Evolutionary conservation across 2,329 filamentous ascomycete species (phyloP), one percentile per base, ranked within the genome.

Genomic region (Calonectria pseudoturangicola): DNA sequence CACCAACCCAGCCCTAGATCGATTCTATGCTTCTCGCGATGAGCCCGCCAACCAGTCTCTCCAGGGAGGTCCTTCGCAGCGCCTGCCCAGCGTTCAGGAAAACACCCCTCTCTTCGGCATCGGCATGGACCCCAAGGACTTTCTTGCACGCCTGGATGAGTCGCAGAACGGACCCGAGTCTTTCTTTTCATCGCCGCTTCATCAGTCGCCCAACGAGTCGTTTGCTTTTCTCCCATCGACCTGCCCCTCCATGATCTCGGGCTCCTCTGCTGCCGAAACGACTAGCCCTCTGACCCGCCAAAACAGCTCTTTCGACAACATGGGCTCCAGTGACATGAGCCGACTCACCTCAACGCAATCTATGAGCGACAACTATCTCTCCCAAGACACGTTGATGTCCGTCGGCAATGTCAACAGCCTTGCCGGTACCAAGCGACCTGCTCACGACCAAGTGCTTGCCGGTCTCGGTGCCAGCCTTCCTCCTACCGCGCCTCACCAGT

Each of bases 181-280:
- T 4, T 80, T 78, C n/a, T 67, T 81, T 3, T 72, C 77, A 36
- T 76, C 79, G 54, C 79, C 75, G 12, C 64, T 77, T 25, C 78
- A 79, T 62, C 63, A 79, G 39, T 76, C 77, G 3, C 73, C 79
- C 1, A 67, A 76, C 54, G 77, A 81, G 45, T 71, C 72, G 13
- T 76, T 74, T 68, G 76, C 74, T 45, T 81, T 81, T 45, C 79
- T 80, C 4, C 79, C 82, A 1, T 86, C 86, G 1, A 79, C 79
- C 4, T 87, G 84, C 64, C 86, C 86, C 1, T 88, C 87, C 0
- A 82, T 88, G 81, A 82, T 85, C 33, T 87, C 86, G 3, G 85
- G 82, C 0, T 82, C 83, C 4, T 84, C 85, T 15, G 83, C 82
- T 10, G 70, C 83, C 4, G 86, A 87, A 43, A 82, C 79, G 0